Evolutionary conservation across 2,329 filamentous ascomycete genomes (phyloP), one percentile per base, ranked within the genome.

Genomic region (Nemania sp.): DNA sequence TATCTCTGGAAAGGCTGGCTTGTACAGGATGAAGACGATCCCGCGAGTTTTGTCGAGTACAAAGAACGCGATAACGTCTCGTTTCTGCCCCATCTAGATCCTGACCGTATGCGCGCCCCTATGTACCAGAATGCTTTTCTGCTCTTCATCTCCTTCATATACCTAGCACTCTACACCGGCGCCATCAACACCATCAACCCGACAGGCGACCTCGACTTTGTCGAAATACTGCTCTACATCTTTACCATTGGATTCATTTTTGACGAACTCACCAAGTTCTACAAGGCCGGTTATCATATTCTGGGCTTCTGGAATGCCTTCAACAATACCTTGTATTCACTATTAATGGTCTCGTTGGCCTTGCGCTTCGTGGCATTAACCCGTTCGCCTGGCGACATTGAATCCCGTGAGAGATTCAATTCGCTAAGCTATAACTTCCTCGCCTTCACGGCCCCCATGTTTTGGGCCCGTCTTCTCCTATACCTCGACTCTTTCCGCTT

Each of bases 301-400:
- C 86, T 99, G 63, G 91, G 93, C 22, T 99, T 99, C 79, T 98
- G 96, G 96, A 98, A 97, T 76, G 92, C 92, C 26, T 97, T 99
- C 84, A 99, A 99, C 80, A 87, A 88, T 27, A 86, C 91, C 0
- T 85, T 99, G 0, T 99, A 99, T 79, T 80, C 87, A 0, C 84
- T 98, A 1, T 84, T 99, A 38, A 88, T 89, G 0, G 87, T 92
- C 3, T 97, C 93, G 2, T 90, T 99, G 70, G 82, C 92, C 49
- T 83, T 94, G 43, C 91, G 96, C 38, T 87, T 97, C 73, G 85
- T 97, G 55, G 95, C 94, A 2, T 84, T 97, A 10, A 86, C 85
- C 8, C 88, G 95, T 70, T 83, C 85, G 0, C 52, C 78, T 1
- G 79, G 81, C 2, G 81, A 86, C 18, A 77, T 82, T 0, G 76